Evolutionary conservation across 306 rosid species (phyloP).

Genomic region (Vicia faba): DNA sequence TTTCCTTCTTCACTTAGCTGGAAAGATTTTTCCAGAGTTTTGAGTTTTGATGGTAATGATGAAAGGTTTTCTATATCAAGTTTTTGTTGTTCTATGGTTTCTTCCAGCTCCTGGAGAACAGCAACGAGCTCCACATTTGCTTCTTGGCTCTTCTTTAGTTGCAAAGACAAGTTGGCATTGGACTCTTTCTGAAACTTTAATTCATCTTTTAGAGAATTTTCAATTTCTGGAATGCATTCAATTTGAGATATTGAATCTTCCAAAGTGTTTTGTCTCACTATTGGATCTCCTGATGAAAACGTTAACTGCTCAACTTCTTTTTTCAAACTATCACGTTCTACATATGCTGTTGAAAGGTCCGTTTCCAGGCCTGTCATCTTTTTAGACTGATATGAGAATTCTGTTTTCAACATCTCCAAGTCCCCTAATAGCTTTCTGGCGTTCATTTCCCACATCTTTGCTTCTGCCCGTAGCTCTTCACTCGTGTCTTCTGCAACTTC

Average conservation of each 20-base stretch:
- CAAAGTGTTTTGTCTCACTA: conserved; percentile 43
- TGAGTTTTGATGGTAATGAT: conserved; percentile 48
- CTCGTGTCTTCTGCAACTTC: conserved; percentile 59
- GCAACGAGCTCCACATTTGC: conserved; percentile 87
- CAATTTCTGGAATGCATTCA: conserved; percentile 50
- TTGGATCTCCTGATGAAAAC: conserved; percentile 45
- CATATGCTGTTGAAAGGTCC: conserved; percentile 62
- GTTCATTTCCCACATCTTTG: conserved; percentile 96
- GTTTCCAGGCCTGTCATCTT: conserved; percentile 49
- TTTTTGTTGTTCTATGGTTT: conserved; percentile 69
- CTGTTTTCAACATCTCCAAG: conserved; percentile 64
- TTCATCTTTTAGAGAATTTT: conserved; percentile 65
- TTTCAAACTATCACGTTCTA: conserved; percentile 51
- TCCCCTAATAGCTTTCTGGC: conserved; percentile 81
- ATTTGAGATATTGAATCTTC: conserved; percentile 49
- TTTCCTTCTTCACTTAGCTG: conserved; percentile 55
- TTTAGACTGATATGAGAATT: conserved; percentile 65
- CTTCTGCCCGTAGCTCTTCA: conserved; percentile 84
- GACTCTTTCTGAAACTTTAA: conserved; percentile 76
- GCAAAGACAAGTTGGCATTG: conserved; percentile 68
- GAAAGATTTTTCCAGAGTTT: conserved; percentile 51
- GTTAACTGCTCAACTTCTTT: conserved; percentile 63
- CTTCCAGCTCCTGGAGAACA: conserved; percentile 88
- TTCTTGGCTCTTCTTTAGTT: conserved; percentile 81
- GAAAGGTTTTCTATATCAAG: conserved; percentile 64